Evolutionary conservation across 2,329 filamentous ascomycete genomes (phyloP).

Genomic region (Fusarium illudens): DNA sequence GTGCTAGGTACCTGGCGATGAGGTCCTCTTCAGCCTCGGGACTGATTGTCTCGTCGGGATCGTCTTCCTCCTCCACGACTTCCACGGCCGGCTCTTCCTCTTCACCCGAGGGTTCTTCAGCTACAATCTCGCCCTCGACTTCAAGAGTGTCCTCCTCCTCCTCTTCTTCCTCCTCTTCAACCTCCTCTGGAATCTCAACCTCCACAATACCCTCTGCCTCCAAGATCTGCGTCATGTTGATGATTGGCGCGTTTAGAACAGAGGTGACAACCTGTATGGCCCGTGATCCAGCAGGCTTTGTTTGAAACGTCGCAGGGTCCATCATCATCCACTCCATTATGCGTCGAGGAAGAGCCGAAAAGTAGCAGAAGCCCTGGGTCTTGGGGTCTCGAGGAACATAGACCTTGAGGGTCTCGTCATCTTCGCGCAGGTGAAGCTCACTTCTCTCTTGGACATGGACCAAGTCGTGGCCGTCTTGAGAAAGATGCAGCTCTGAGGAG

Average conservation of each 20-base stretch:
- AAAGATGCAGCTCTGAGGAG: slow-evolving; percentile 39
- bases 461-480: slow-evolving; percentile 36
- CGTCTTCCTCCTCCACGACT: not conserved
- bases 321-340: slow-evolving; percentile 50
- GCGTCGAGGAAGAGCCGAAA: slow-evolving; percentile 35
- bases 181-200: slow-evolving; percentile 2
- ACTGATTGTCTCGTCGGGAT: not conserved
- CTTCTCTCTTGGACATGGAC: slow-evolving; percentile 28
- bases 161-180: not conserved
- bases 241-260: slow-evolving; percentile 26
- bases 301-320: slow-evolving; percentile 24
- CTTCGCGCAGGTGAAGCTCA: slow-evolving; percentile 45
- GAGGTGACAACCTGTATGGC: slow-evolving; percentile 21
- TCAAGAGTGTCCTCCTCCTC: not conserved
- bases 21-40: not conserved
- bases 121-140: not conserved
- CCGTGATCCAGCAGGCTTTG: not conserved
- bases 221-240: slow-evolving; percentile 27
- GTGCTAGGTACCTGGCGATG: not conserved
- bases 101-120: not conserved
- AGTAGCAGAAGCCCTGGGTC: slow-evolving; percentile 43
- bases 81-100: not conserved
- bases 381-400: slow-evolving; percentile 45
- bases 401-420: slow-evolving; percentile 28
- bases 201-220: slow-evolving; percentile 35